phyloP scores from a whole-genome alignment of 2,329 filamentous ascomycete genomes.

The Pseudogymnoascus sp. region DNA sequence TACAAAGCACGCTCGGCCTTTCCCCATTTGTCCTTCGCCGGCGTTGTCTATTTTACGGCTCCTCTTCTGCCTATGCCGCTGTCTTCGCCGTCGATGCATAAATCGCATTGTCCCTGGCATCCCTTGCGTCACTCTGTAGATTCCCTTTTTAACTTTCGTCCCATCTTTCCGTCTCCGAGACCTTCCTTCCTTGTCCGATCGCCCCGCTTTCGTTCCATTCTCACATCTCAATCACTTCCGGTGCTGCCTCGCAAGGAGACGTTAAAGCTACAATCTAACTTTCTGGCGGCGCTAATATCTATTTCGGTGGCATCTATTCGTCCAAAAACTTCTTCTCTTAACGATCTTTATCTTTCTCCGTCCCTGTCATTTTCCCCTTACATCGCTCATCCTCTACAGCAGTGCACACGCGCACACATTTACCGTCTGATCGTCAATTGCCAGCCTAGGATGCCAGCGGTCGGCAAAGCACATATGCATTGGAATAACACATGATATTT shows the following conservation, averaged over 20 bases:
- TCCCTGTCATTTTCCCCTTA: constrained; percentile 1
- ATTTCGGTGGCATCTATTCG: background rate
- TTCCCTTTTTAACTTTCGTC: constrained; percentile 5
- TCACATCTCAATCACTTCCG: constrained; percentile 2
- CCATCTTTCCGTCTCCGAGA: constrained; percentile 1
- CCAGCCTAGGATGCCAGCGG: background rate
- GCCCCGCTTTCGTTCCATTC: constrained; percentile 8
- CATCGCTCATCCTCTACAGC: background rate
- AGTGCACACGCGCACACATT: background rate
- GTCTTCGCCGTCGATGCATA: constrained; percentile 4
- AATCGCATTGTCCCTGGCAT: background rate
- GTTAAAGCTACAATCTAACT: background rate
- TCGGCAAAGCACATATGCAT: background rate
- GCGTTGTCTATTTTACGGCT: constrained; percentile 1
- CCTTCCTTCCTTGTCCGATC: constrained; percentile 1
- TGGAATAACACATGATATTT: constrained; percentile 7
- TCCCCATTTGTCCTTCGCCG: background rate
- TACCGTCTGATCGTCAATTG: constrained; percentile 4
- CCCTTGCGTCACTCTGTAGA: constrained; percentile 6
- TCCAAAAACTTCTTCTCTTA: background rate
- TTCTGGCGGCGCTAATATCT: background rate
- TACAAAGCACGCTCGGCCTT: constrained; percentile 1
- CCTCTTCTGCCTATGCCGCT: constrained; percentile 5
- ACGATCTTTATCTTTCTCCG: background rate
- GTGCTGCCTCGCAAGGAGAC: background rate